Percentiles rank a stretch among this genome's conserved stretches.
phyloP scores from a whole-genome alignment of 345 rosid genomes.

The Eucalyptus cladocalyx region DNA sequence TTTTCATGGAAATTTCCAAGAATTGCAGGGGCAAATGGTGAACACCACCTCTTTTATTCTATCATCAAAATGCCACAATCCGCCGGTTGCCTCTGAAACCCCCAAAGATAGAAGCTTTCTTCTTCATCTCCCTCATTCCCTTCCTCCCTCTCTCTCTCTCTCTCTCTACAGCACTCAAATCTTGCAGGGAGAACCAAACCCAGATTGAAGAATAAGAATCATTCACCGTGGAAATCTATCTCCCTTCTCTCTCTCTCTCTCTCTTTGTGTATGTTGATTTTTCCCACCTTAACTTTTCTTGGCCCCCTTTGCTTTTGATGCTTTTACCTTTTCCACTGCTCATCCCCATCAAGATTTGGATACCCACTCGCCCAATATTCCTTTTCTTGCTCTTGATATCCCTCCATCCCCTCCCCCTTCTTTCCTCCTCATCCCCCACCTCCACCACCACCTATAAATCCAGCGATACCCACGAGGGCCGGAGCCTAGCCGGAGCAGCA shows the following conservation, averaged over 20 bases:
- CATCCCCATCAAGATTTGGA: conserved; percentile 19
- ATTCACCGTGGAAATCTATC: not conserved
- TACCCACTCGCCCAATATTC: conserved; percentile 13
- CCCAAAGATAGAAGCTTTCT: not conserved
- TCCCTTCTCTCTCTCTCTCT: not conserved
- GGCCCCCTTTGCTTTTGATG: not conserved
- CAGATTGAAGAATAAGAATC: not conserved
- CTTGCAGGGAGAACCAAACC: not conserved
- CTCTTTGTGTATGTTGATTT: not conserved
- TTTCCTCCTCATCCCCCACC: not conserved
- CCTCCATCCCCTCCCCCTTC: not conserved
- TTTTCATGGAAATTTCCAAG: not conserved
- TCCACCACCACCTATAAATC: not conserved
- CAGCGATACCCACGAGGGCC: not conserved
- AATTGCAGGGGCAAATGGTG: not conserved
- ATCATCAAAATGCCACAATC: not conserved
- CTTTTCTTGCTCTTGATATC: not conserved
- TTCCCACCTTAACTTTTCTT: not conserved
- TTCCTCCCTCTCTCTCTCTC: not conserved
- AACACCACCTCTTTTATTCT: not conserved
- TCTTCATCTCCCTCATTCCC: not conserved
- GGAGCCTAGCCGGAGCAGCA: not conserved
- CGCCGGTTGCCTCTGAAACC: not conserved
- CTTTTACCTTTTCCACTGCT: not conserved
- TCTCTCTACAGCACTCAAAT: not conserved